phyloP scores from a whole-genome alignment of 768 basidiomycete species.

The Lenzites betulinus region DNA sequence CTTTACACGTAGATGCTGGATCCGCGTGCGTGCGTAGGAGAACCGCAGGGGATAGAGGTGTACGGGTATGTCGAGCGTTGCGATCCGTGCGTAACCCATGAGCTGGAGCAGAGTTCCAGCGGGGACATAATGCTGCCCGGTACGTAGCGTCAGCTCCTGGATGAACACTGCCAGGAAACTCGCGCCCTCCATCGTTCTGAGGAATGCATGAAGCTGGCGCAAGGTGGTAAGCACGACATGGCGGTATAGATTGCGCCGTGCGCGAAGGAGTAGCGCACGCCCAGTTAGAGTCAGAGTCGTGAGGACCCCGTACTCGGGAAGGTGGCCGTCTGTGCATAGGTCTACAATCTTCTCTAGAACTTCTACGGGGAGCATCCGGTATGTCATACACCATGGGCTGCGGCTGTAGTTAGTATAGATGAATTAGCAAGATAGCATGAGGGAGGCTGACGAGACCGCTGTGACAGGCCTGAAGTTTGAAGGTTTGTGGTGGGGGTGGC shows the following conservation, averaged over 20 bases:
- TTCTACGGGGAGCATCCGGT: background rate
- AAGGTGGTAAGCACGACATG: background rate
- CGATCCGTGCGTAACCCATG: no score
- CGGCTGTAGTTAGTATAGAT: background rate
- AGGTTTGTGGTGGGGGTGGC: no score
- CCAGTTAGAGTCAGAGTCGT: background rate
- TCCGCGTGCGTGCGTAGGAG: no score
- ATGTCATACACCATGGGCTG: background rate
- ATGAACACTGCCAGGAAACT: background rate
- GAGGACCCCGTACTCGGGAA: background rate
- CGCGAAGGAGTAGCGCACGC: background rate
- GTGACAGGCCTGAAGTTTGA: no score
- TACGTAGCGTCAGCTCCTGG: background rate
- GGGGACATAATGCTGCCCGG: background rate
- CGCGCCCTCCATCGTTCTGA: background rate
- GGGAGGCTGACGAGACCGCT: background rate
- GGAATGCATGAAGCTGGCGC: background rate
- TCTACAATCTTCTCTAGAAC: constrained; percentile 5
- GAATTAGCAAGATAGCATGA: background rate
- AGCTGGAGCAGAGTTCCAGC: no score
- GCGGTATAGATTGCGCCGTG: background rate
- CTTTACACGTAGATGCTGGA: background rate
- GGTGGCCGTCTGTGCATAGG: background rate
- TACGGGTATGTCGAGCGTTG: no score
- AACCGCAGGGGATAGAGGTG: no score